Conservation (phyloP, 2,329 filamentous ascomycete species). For the Beauveria rudraprayagi region DNA sequence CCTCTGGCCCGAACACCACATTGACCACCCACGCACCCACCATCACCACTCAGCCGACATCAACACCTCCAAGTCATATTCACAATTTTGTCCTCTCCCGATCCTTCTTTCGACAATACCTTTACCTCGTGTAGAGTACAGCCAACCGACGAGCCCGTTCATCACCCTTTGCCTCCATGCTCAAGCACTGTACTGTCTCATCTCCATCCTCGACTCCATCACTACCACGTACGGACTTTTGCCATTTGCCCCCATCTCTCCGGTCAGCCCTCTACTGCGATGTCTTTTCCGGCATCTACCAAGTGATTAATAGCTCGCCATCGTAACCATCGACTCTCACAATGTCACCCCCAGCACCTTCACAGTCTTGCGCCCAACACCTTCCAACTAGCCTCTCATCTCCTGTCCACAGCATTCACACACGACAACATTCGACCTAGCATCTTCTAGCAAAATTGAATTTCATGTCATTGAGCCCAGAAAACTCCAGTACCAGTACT, state of each 20-base stretch:
- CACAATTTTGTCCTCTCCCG: neutral
- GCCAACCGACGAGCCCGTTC: neutral
- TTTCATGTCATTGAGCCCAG: conserved; percentile 11
- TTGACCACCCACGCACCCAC: neutral
- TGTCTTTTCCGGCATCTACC: neutral
- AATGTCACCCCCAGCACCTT: neutral
- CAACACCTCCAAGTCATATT: too few relatives aligned
- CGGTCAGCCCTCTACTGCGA: neutral
- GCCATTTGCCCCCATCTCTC: neutral
- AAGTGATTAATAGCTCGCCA: neutral
- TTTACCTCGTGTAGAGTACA: neutral
- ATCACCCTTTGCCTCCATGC: neutral
- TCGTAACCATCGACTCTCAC: neutral
- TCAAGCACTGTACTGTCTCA: neutral
- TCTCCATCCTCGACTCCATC: neutral
- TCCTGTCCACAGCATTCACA: neutral
- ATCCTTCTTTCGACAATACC: neutral
- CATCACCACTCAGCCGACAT: neutral
- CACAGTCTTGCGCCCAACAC: neutral
- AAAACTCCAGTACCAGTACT: conserved; percentile 11
- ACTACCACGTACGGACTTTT: neutral
- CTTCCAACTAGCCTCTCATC: neutral
- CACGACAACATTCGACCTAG: neutral
- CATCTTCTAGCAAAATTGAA: neutral
- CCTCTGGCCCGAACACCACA: conserved; percentile 10